phyloP scores from a whole-genome alignment of 257 asterid species.

The Parsonsia alboflavescens region DNA sequence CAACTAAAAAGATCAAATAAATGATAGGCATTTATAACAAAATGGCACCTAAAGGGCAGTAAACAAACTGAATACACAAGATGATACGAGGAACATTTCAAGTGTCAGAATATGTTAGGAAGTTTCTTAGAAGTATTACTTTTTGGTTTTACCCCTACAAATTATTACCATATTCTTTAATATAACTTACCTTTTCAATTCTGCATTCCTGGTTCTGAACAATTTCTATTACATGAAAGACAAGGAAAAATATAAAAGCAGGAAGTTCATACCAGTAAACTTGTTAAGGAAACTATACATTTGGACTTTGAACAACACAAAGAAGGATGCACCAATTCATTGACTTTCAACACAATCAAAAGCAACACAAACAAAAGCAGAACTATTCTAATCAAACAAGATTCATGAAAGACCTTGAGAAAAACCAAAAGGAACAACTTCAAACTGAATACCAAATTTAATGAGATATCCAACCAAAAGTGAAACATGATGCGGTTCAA shows the following conservation, averaged over 20 bases:
- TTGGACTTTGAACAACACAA: background rate
- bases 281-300: background rate
- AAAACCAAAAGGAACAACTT: background rate
- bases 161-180: too few species aligned
- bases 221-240: too few species aligned
- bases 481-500: background rate
- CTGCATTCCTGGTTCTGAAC: too few species aligned
- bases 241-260: background rate
- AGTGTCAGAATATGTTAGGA: too few species aligned
- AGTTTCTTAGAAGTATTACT: too few species aligned
- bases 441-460: background rate
- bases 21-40: background rate
- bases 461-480: background rate
- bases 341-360: background rate
- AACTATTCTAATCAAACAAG: background rate
- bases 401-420: background rate
- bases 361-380: background rate
- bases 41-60: background rate
- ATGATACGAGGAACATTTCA: too few species aligned
- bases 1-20: too few species aligned
- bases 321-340: background rate
- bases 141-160: too few species aligned
- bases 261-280: background rate
- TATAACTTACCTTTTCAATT: too few species aligned
- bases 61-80: too few species aligned